Evolutionary conservation across 345 rosid species (phyloP), one percentile per base, ranked within the genome.

Genomic region (Populus simonii): DNA sequence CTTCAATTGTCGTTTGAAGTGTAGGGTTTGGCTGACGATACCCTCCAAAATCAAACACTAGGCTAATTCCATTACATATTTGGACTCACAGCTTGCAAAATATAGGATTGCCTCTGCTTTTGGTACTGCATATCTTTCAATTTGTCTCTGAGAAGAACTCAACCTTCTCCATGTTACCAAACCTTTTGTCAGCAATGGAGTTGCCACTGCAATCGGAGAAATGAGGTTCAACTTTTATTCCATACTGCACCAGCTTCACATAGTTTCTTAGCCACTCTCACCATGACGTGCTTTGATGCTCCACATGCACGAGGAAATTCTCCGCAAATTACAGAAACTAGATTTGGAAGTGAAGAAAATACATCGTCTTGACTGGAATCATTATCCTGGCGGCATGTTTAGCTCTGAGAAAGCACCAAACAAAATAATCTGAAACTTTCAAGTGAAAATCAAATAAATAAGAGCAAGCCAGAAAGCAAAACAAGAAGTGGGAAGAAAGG

Each of bases 251-350:
- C 1, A 75, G 23, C 35, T 75, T 71, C 7, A 47, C 78, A 1
- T 29, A 75, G n/a, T 2, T 47, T 75, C 22, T 66, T 33, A 4
- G 63, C 8, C 2, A 75, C 10, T 8, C 78, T 71, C 18, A 75
- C 78, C 22, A 75, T 23, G 29, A 63, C 78, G 12, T 75, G 78
- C 33, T 75, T 75, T 33, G 78, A 66, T 16, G 71, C 71, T 17
- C 45, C 16, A 18, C 66, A 75, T 1, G 57, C 39, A 6, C 35
- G 65, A 31, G 65, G 78, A 13, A 29, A 29, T 22, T 59, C 62
- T 9, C 71, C 78, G 53, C 51, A 43, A 10, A 18, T 75, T 18
- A 75, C 47, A 1, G 71, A 20, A 47, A 31, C 78, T 23, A 66
- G 33, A 22, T 65, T 75, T 17, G 65, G 35, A 27, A 5, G 78